These are phyloP conservation scores for Tripterygium wilfordii DNA, from an alignment of 177 flowering plant genomes.

Conservation along the genomic window DNA sequence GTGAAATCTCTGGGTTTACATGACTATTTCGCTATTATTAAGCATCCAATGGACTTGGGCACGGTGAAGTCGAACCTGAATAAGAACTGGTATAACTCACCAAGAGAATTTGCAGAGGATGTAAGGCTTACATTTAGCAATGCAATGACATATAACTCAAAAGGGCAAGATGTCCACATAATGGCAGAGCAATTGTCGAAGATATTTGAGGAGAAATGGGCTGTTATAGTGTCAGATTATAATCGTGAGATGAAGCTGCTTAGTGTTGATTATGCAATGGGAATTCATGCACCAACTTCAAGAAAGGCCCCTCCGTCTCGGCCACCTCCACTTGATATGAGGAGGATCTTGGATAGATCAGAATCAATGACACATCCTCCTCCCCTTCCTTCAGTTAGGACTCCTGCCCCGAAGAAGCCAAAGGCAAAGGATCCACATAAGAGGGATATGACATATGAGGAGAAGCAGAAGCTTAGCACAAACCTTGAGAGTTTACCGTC, in stretches of 20 bases:
- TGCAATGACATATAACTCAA: conserved; percentile 66
- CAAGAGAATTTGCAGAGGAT: conserved; percentile 63
- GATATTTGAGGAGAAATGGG: conserved; percentile 80
- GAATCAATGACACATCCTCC: conserved; percentile 39
- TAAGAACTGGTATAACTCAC: conserved; percentile 51
- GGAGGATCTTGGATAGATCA: conserved; percentile 51
- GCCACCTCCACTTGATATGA: conserved; percentile 41
- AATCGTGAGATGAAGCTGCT: conserved; percentile 35
- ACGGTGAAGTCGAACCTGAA: conserved; percentile 49
- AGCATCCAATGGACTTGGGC: conserved; percentile 69
- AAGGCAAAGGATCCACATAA: conserved; percentile 38
- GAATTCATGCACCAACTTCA: conserved; percentile 42
- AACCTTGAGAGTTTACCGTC: conserved; percentile 75
- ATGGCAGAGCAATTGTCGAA: conserved; percentile 71
- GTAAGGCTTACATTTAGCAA: conserved; percentile 63
- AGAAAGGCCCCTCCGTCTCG: conserved; percentile 34
- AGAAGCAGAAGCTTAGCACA: conserved; percentile 80
- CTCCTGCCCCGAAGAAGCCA: conserved; percentile 70
- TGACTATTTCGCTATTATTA: conserved; percentile 50
- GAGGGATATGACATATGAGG: conserved; percentile 59
- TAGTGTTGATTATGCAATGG: conserved; percentile 27
- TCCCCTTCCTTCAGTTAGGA: conserved; percentile 38
- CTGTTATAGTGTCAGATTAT: conserved; percentile 51
- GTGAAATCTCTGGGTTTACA: conserved; percentile 43
- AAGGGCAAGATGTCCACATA: conserved; percentile 84